Evolutionary conservation across 2,329 filamentous ascomycete species (phyloP), one percentile per base, ranked within the genome.

Genomic region (Gyromitra esculenta): DNA sequence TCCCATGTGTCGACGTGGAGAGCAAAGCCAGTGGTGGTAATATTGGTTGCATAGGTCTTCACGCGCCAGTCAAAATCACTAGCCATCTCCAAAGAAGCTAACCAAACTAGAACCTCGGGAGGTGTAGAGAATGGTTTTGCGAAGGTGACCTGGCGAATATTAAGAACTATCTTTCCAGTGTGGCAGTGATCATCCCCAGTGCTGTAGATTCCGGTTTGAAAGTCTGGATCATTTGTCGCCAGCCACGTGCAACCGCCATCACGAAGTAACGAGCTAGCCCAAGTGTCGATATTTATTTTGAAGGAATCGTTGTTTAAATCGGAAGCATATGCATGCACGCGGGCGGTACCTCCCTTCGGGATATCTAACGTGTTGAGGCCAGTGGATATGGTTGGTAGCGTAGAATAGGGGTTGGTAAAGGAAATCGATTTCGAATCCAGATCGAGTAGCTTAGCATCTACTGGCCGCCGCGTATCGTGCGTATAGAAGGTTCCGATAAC

Each of bases 251-350:
- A 70, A 9, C 59, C 57, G 9, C 18, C 45, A 25, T 8, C 13
- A 43, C 8, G 9, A 7, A 72, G n/a, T 45, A 1, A 35, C 5
- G 48, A 43, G 9, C 45, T 31, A 1, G 0, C 0, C 43, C 57
- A 72, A 18, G 13, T 48, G 21, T 45, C 50, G 15, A 65, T 8
- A 13, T 45, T 15, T 9, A 41, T 50, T 9, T 31, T 13, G 15
- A 72, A 65, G 21, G 8, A 15, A 6, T 72, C 37, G 8, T 39
- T 56, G 1, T 35, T 54, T 1, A 72, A 18, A 7, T 65, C 11
- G 31, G 15, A 21, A 37, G 69, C 7, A 35, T 41, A 45, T 5
- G 69, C 25, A 6, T 9, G 21, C 5, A 65, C 45, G 5, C 82
- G 48, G n/a, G 37, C 8, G 7, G 15, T 57, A 11, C 5, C 5